These are phyloP conservation scores for Panellus pusillus DNA, from an alignment of 768 basidiomycete species.

Conservation along the genomic window DNA sequence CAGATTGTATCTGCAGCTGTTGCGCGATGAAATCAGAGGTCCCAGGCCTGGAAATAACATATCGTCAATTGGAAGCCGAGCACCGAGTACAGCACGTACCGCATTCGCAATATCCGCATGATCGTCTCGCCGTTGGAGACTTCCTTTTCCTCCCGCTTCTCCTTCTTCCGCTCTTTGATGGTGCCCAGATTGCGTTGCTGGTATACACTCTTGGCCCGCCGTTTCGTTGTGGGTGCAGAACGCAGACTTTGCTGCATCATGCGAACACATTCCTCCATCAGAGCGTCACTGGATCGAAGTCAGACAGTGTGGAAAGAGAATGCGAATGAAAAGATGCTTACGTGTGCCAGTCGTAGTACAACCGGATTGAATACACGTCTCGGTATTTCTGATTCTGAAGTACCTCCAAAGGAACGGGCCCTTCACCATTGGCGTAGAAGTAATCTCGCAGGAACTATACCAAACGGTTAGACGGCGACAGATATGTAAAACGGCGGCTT, in stretches of 20 bases:
- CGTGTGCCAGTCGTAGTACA: conserved; percentile 98
- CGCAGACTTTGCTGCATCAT: conserved; percentile 90
- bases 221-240: conserved; percentile 73
- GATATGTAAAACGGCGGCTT: background rate
- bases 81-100: conserved; percentile 46
- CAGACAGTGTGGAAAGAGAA: conserved; percentile 10
- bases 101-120: conserved; percentile 92
- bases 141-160: conserved; percentile 83
- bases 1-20: conserved; percentile 77
- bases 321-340: conserved; percentile 35
- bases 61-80: background rate
- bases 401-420: conserved; percentile 80
- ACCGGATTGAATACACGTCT: conserved; percentile 82
- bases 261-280: conserved; percentile 94
- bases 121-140: conserved; percentile 86
- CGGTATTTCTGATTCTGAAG: conserved; percentile 95
- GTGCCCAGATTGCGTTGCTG: conserved; percentile 94
- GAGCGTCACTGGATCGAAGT: conserved; percentile 54
- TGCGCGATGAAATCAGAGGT: conserved; percentile 88
- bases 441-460: conserved; percentile 88
- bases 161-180: conserved; percentile 90
- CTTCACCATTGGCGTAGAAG: conserved; percentile 93
- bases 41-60: conserved; percentile 50
- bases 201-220: conserved; percentile 91
- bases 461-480: conserved; percentile 3